Evolutionary conservation across 75 land plant species (phyloP), one percentile per base, ranked within the genome.

Genomic region (Selaginella moellendorffii): DNA sequence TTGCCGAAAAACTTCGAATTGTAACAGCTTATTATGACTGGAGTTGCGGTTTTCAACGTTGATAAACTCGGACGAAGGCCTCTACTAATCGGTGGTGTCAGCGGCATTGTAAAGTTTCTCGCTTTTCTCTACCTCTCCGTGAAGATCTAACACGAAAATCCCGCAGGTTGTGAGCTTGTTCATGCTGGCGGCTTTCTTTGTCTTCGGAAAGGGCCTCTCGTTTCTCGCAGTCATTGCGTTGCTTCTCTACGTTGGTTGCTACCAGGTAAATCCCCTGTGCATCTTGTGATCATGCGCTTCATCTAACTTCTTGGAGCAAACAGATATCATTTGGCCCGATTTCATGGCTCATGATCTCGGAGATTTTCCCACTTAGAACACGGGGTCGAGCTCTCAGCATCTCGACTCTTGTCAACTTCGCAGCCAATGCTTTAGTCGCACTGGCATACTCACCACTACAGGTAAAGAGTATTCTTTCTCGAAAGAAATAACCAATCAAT

Each of bases 301-400:
- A 59, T 22, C 51, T 10, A 10, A 46, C 18, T 46, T 46, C 51
- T 46, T 46, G 51, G 18, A 46, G 14, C 18, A 10, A 10, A 46
- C 72, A 88, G 95, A 71, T 93, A 59, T 93, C 98, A 21, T 93
- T 93, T 82, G 98, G 98, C 0, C 98, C 98, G 2, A 93, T 89
- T 26, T 79, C 91, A 51, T 93, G 98, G 98, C 80, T 93, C 19
- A 85, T 93, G 98, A 84, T 93, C 52, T 93, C 98, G 0, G 98
- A 93, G 58, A 85, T 93, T 26, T 93, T 93, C 51, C 96, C 98
- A 1, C 67, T 93, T 51, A 90, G 98, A 0, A 85, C 96, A 65
- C 76, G 98, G 54, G 98, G 98, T 2, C 74, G 79, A 54, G 98
- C 97, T 22, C 81, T 89, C 26, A 89, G 98, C 75, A 80, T 93